Base-by-base conservation (phyloP, 768 basidiomycete species). In the Galerina marginata region DNA sequence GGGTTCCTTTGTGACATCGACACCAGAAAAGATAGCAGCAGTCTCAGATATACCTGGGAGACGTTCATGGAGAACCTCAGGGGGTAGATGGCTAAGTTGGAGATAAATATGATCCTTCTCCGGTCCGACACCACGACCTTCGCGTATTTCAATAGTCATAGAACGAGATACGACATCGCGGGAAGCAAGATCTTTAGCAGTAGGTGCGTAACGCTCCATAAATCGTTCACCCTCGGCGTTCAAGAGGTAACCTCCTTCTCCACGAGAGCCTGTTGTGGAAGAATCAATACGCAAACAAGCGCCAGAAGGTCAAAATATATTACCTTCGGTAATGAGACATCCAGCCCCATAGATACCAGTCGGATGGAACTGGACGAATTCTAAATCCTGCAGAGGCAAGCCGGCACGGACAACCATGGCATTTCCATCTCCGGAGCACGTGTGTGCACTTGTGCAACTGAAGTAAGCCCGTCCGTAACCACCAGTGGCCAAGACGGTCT, bases 351-450 rank as follows among this genome's bases (percentile, higher is more conserved):
- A 99, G 70, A 99, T 99, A 77, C 97, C 97, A 47, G 97, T 99
- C 2, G 97, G 97, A 76, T 99, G 97, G 93, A 99, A 99, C 75
- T 99, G 97, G n/a, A 99, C 96, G 73, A 99, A 99, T 77, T 99
- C 97, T 61, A 91, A 76, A 78, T 99, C 97, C 79, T 99, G 97
- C 45, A 99, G 82, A 55, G 97, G 97, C 54, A 99, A 82, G 36
- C 97, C 97, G 26, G 97, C 97, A 70, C 97, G 88, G 51, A 89
- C 89, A 65, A 99, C 95, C 97, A 99, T 99, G 36, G 93, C 97
- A 70, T 98, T 98, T 60, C 97, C 97, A 66, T 99, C 97, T 72
- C 97, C 97, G 55, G 96, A 92, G 79, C 97, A 99, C 15, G 97
- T 99, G 76, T 99, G 97, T 46, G 97, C 97, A 72, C 93, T 95